Base-by-base conservation (phyloP, 768 basidiomycete genomes). In the Suillus placidus region DNA sequence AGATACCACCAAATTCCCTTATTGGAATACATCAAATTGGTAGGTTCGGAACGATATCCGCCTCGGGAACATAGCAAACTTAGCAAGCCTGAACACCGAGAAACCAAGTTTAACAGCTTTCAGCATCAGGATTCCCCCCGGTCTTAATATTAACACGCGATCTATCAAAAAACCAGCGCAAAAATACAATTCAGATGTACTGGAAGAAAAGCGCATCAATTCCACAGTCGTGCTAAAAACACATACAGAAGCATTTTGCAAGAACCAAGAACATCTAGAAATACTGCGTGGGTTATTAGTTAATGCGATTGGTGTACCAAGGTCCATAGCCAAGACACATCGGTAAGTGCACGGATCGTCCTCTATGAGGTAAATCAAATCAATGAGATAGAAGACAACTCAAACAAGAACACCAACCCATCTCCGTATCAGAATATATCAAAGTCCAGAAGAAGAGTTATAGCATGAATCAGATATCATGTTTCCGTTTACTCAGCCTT, bases 401-500 rank as follows among this genome's bases (percentile, higher is more conserved):
- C 20, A 61, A 74, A 68, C 35, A 37, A 71, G 56, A 58, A 65
- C 66, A 64, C 42, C 60, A 65, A 60, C 55, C 62, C 47, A 72
- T 75, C 62, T 73, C 73, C 71, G 68, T 64, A 32, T 55, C 60
- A 64, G 61, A 64, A 6, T 45, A 2, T 60, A 40, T 13, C 23
- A 57, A 64, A 54, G 43, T 60, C 58, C 60, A 61, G 63, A 58
- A 68, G 54, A 26, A 38, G 32, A 26, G 62, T 57, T 62, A 60
- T 49, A 52, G 63, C 58, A 61, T 16, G 64, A 70, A 67, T 75
- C 32, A 66, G 61, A 60, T 63, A 69, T 74, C 69, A 65, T 60
- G 61, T 68, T 71, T 77, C 70, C 76, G 77, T 70, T 77, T 77
- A 69, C 76, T 77, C 67, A 77, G 65, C 67, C 55, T 77, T 72